Evolutionary conservation across 169 alveolate genomes (phyloP), one percentile per base, ranked within the genome.

Genomic region (Plasmodium coatneyi): DNA sequence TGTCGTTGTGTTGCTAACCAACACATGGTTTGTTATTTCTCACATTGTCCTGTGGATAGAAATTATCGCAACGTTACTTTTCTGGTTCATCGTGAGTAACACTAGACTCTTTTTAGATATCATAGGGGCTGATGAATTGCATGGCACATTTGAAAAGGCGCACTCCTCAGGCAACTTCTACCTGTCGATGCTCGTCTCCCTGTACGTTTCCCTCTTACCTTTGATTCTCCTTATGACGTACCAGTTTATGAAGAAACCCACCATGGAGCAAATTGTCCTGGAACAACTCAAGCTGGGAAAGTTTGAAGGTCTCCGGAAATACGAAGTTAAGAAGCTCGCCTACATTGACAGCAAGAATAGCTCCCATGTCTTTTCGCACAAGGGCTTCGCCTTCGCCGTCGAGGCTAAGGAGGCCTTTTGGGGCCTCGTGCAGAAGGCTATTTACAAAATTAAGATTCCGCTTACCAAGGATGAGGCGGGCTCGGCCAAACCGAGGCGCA

Each of bases 371-470:
- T 54, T 60, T 25, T 6, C 32, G 28, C 86, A 76, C 46, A 82
- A 94, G 34, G 96, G 96, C 14, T 95, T 95, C 82, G 96, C 96
- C 49, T 95, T 95, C 87, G 96, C 96, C 71, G 95, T 95, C 25
- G 96, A 95, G 82, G 95, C 92, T 46, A 80, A 92, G 36, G 96
- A 92, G 16, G 96, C 96, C 16, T 92, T 95, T 41, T 71, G 92
- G 93, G 95, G 91, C 25, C 43, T 83, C 14, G 95, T 95, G 34
- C 96, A 95, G 56, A 94, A 94, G 56, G 95, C 95, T 28, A 92
- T 95, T n/a, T 92, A 95, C 86, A 95, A 95, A 87, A 92, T 95
- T 89, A 89, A 89, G 32, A 80, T 80, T 70, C 94, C 94, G 7
- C 72, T 89, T 28, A 52, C 76, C 25, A 89, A 70, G 79, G 94